Base-by-base conservation (phyloP, 441 rosid species). In the Populus hybrid region DNA sequence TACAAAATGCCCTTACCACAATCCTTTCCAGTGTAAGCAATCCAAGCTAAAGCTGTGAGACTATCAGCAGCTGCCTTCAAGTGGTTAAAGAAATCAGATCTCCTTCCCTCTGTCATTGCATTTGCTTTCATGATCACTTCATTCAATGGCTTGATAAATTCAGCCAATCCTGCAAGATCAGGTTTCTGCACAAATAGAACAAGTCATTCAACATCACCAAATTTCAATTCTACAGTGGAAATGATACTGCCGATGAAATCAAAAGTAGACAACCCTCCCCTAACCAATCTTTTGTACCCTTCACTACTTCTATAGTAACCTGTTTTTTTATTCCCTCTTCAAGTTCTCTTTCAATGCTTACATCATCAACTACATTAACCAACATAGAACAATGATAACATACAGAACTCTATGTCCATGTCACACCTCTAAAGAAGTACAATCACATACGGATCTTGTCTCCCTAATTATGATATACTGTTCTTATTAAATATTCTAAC, bases 71-170 rank as follows among this genome's bases (percentile, higher is more conserved):
- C 96, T 82, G 89, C 68, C 82, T 94, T 96, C 75, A 91, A 85
- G 84, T 96, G 99, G 84, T 94, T 96, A 83, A 94, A 91, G 83
- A 85, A 92, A 86, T 91, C 98, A 23, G 93, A 89, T 75, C 97
- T 86, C 85, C 79, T 91, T 53, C 94, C 98, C 81, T 91, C 96
- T 10, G 98, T 89, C 89, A 92, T 81, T 38, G 86, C 83, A 84
- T 84, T 86, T 77, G 94, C 99, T 82, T 91, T 92, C 91, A 75
- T 70, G 66, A 95, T 89, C 77, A 85, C 96, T 67, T 89, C 94
- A 84, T 90, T 96, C 82, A 96, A 78, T 53, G 99, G 98, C 80
- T 86, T 89, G 75, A 96, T 89, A 88, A 96, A 91, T 65, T 86
- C 94, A 30, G 85, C 90, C 85, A 96, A 76, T 14, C 94, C 96